A percentile compares a stretch with the other conserved stretches of the same genome.
These are phyloP conservation scores for Endocarpon pusillum DNA, from an alignment of 495 filamentous ascomycete species.

Conservation along the genomic window DNA sequence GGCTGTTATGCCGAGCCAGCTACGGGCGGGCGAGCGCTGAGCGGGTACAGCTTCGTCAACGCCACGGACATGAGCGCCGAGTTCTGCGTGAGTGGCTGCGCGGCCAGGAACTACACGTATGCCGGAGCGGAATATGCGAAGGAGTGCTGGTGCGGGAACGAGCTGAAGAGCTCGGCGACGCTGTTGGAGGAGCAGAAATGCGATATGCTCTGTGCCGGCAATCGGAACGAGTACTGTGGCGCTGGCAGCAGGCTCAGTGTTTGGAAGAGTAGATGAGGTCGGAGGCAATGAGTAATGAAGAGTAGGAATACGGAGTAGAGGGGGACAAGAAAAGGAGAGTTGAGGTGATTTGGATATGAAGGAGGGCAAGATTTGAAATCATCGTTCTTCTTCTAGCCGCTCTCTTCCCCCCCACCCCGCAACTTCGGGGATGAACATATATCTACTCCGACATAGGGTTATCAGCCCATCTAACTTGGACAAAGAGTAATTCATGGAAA, in stretches of 20 bases:
- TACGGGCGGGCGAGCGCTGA: not conserved
- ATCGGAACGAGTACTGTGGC: conserved; percentile 37
- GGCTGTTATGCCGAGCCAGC: conserved; percentile 23
- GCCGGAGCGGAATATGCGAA: conserved; percentile 7
- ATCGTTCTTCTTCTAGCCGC: no score
- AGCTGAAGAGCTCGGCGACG: conserved; percentile 2
- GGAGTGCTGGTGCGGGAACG: conserved; percentile 10
- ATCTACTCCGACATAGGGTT: no score
- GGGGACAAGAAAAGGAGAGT: no score
- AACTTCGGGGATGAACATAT: no score
- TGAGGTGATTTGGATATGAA: no score
- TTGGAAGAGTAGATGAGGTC: no score
- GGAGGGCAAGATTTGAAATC: no score
- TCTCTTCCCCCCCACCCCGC: no score
- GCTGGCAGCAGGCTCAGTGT: conserved; percentile 33
- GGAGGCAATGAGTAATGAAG: no score
- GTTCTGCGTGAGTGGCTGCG: conserved; percentile 3
- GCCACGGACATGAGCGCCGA: conserved; percentile 7
- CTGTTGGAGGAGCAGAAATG: conserved; percentile 24
- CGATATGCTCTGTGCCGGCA: conserved; percentile 37
- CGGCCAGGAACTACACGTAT: conserved; percentile 3
- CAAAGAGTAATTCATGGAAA: no score
- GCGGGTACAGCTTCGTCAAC: not conserved
- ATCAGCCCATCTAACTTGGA: no score
- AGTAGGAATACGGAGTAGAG: no score